Evolutionary conservation across 495 filamentous ascomycete genomes (phyloP), one percentile per base, ranked within the genome.

Genomic region (Penicillium goetzii): DNA sequence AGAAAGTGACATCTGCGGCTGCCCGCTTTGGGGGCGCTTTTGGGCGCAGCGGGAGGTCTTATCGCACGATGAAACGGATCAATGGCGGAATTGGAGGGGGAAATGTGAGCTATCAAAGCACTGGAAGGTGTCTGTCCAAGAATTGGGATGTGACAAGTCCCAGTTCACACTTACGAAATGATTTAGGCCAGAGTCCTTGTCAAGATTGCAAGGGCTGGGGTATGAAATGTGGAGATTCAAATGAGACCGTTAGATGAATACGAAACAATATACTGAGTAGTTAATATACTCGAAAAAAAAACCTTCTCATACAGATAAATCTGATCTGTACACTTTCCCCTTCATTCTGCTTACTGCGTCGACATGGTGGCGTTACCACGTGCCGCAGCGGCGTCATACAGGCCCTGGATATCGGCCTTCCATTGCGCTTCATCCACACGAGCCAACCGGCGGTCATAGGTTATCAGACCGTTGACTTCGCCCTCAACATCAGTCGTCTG

Each of bases 401-500:
- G 68, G 5, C 73, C 83, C 71, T 82, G 65, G 43, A 90, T 86
- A 70, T 90, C 88, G 3, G 60, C 68, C 59, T 77, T 78, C 88
- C 88, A 90, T 75, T 86, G 84, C 38, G 70, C 68, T 61, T 75
- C 76, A 68, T 90, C 74, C 3, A 83, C 79, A 21, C 87, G 76
- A 58, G 83, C 70, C 0, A 89, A 25, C 0, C 75, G 55, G 59
- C 88, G 84, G 73, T 91, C 88, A 60, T 89, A 89, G 2, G 87
- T 89, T 61, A 89, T 72, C 58, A 91, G 69, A 5, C 88, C 88
- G 65, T 91, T 91, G 50, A 90, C 84, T 72, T 91, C 88, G n/a
- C 87, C 87, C 70, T 91, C 88, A 11, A 91, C 87, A 67, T 91
- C 88, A 0, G 86, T 88, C 1, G 88, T 90, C 71, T 90, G 88